Conservation (phyloP, 805 yeast species). For the Saccharomycopsis capsularis region DNA sequence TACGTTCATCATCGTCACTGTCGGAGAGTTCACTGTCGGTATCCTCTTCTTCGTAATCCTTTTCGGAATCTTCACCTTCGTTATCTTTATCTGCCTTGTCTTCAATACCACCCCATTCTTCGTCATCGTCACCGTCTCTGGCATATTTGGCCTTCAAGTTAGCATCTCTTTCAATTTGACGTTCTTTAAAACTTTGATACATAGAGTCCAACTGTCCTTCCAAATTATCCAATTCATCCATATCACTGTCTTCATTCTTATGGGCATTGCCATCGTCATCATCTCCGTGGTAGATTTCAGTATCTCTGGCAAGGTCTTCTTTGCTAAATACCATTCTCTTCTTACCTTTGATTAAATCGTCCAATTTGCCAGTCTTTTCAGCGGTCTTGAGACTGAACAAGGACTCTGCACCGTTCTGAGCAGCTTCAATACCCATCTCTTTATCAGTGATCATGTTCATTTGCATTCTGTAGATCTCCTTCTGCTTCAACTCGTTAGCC, state of each 20-base stretch:
- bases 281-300: constrained; percentile 46
- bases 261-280: constrained; percentile 29
- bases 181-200: constrained; percentile 66
- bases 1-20: constrained; percentile 68
- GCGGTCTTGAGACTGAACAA: constrained; percentile 75
- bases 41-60: constrained; percentile 38
- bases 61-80: constrained; percentile 24
- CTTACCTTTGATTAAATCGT: constrained; percentile 70
- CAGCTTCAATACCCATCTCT: constrained; percentile 92
- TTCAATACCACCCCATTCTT: constrained; percentile 69
- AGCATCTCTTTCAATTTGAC: constrained; percentile 62
- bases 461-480: constrained; percentile 85
- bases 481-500: constrained; percentile 76
- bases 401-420: constrained; percentile 67
- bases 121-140: constrained; percentile 71
- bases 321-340: constrained; percentile 53
- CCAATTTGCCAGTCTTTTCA: constrained; percentile 76
- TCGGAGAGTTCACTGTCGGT: constrained; percentile 36
- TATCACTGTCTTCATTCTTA: constrained; percentile 29
- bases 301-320: constrained; percentile 47
- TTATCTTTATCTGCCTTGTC: constrained; percentile 36
- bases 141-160: constrained; percentile 61
- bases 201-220: constrained; percentile 78
- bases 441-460: constrained; percentile 92
- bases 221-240: constrained; percentile 55